phyloP scores from a whole-genome alignment of 768 basidiomycete species.

The Rhodotorula toruloides region DNA sequence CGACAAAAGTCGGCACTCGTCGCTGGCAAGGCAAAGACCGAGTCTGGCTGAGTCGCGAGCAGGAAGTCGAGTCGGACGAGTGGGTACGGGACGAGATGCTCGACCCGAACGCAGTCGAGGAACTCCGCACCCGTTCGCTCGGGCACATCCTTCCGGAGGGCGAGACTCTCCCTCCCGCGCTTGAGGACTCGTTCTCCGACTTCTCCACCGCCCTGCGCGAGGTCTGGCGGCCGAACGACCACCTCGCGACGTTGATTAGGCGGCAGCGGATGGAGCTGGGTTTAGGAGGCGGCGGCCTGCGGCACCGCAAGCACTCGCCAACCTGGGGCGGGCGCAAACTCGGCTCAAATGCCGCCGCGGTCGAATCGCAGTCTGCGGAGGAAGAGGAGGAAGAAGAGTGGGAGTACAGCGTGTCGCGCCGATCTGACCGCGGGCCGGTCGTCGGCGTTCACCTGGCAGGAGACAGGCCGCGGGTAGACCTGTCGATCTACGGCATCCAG shows the following conservation, averaged over 20 bases:
- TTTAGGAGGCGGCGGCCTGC: conserved; percentile 25
- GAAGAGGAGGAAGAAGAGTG: conserved; percentile 17
- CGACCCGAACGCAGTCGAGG: conserved; percentile 11
- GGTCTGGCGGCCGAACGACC: conserved; percentile 35
- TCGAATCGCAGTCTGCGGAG: neutral
- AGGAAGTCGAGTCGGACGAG: conserved; percentile 12
- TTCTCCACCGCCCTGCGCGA: conserved; percentile 23
- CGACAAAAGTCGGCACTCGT: conserved; percentile 6
- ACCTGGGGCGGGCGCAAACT: conserved; percentile 35
- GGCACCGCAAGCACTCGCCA: conserved; percentile 35
- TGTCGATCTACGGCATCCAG: conserved; percentile 3
- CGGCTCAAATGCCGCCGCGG: neutral
- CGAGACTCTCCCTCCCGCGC: conserved; percentile 15
- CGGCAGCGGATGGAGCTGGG: conserved; percentile 35
- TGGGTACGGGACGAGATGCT: conserved; percentile 37
- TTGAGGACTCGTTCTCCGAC: conserved; percentile 31
- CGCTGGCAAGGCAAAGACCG: conserved; percentile 30
- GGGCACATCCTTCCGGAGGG: conserved; percentile 29
- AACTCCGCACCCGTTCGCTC: conserved; percentile 2
- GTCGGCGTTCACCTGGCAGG: conserved; percentile 26
- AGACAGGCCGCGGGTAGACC: neutral
- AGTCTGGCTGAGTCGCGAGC: conserved; percentile 17
- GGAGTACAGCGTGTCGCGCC: conserved; percentile 22
- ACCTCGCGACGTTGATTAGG: conserved; percentile 23
- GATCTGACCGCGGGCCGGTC: conserved; percentile 33